Evolutionary conservation across 352 stramenopile genomes (phyloP), one percentile per base, ranked within the genome.

Genomic region (Phytopythium mirpurense): DNA sequence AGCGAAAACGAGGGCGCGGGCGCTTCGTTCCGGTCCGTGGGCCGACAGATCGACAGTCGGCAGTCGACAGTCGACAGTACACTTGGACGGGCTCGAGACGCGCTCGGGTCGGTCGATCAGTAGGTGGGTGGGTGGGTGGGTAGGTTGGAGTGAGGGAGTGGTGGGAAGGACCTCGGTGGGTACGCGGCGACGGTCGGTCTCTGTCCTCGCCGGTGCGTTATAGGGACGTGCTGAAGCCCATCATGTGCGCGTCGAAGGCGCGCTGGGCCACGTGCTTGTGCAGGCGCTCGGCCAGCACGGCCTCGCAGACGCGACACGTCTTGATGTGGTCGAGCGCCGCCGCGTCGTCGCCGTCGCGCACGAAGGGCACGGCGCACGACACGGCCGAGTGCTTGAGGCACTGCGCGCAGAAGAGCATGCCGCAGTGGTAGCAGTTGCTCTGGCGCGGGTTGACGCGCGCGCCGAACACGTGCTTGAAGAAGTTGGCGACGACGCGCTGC

Each of bases 371-470:
- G 27, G 64, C 65, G 56, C 59, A 72, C 24, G 66, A 64, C 40
- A 83, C 81, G 24, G 36, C 34, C 29, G 72, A 73, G 24, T 78
- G 68, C 44, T 72, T 83, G 15, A 90, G 61, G 50, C 82, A 93
- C 48, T 86, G 54, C 23, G 54, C 59, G 56, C 82, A 93, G 50
- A 84, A 93, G 24, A 93, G 59, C 49, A 90, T 69, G 2, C 82
- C 82, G 59, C 82, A 93, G 57, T 90, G 82, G 66, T 90, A 93
- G 67, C 82, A 93, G 54, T 90, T 90, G 65, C 72, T 72, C 53
- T 86, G 69, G 48, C 84, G 70, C 40, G 57, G 59, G 16, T 64
- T 61, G 59, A 82, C 55, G 23, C 65, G 64, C 35, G 72, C 47
- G 38, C 78, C 75, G 19, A 91, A 19, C 1, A 79, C 26, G 27